phyloP scores from a whole-genome alignment of 2,329 filamentous ascomycete genomes.

The Madurella fahalii region DNA sequence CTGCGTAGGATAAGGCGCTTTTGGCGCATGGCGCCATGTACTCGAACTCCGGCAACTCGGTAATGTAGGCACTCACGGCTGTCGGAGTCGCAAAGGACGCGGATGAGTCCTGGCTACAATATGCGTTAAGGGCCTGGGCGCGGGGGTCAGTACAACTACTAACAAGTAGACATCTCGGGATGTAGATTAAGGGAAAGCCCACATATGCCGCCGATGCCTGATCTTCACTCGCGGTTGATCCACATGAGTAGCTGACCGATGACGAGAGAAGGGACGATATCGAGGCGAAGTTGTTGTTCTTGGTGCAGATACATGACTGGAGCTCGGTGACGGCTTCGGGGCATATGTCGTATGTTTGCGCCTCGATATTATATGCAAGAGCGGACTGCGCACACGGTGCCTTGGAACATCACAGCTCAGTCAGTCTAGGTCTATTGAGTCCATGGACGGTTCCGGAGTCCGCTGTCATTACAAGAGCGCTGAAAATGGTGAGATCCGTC shows the following conservation, averaged over 20 bases:
- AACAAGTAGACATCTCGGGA: not conserved
- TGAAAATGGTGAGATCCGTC: slow-evolving; percentile 42
- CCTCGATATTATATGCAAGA: slow-evolving; percentile 41
- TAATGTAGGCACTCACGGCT: slow-evolving; percentile 45
- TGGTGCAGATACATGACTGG: slow-evolving; percentile 51
- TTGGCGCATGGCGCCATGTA: slow-evolving; percentile 43
- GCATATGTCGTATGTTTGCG: slow-evolving; percentile 42
- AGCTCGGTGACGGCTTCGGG: slow-evolving; percentile 41
- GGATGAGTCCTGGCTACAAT: slow-evolving; percentile 43
- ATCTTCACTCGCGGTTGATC: slow-evolving; percentile 44
- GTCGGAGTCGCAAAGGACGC: slow-evolving; percentile 42
- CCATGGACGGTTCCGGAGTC: not conserved
- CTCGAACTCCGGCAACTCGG: slow-evolving; percentile 43
- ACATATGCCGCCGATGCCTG: slow-evolving; percentile 42
- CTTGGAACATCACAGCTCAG: slow-evolving; percentile 28
- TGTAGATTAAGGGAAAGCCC: not conserved
- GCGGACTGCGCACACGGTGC: slow-evolving; percentile 48
- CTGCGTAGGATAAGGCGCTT: slow-evolving; percentile 35
- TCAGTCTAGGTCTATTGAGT: not conserved
- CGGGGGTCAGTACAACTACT: slow-evolving; percentile 3
- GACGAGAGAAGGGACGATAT: slow-evolving; percentile 38
- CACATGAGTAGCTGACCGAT: slow-evolving; percentile 42
- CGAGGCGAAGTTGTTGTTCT: slow-evolving; percentile 38
- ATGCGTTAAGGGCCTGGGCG: slow-evolving; percentile 38
- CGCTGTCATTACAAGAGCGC: slow-evolving; percentile 34